Conservation (phyloP, 805 yeast species). For the Candida cerambycidarum region DNA sequence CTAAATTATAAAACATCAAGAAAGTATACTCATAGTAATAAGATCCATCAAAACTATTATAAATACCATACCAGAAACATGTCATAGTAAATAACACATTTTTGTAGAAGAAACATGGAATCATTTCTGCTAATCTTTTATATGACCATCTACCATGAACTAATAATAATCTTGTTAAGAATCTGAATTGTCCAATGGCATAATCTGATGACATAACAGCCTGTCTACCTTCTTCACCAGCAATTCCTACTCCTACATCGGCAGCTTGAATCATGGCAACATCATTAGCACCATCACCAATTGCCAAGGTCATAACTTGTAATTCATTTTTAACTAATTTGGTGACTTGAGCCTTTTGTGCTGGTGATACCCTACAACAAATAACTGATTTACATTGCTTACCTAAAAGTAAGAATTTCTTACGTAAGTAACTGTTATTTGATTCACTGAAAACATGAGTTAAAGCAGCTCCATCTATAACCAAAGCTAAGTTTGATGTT, state of each 20-base stretch:
- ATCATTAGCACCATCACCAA: slow-evolving; percentile 87
- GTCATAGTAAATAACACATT: slow-evolving; percentile 73
- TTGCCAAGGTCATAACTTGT: slow-evolving; percentile 74
- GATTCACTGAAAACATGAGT: slow-evolving; percentile 34
- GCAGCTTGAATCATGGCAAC: slow-evolving; percentile 89
- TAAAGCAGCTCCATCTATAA: slow-evolving; percentile 72
- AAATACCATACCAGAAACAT: slow-evolving; percentile 75
- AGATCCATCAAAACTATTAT: slow-evolving; percentile 68
- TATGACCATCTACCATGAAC: slow-evolving; percentile 89
- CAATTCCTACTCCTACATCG: slow-evolving; percentile 81
- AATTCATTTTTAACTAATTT: slow-evolving; percentile 60
- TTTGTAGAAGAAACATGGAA: slow-evolving; percentile 76
- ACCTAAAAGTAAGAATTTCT: slow-evolving; percentile 66
- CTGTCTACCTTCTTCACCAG: slow-evolving; percentile 84
- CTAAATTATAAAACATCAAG: slow-evolving; percentile 75
- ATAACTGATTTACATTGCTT: slow-evolving; percentile 76
- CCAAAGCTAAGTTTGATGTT: slow-evolving; percentile 52
- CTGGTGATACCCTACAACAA: slow-evolving; percentile 82
- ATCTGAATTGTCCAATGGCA: slow-evolving; percentile 79
- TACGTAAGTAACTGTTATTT: slow-evolving; percentile 19
- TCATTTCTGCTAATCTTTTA: slow-evolving; percentile 71
- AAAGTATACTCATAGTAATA: slow-evolving; percentile 76
- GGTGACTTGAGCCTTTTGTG: slow-evolving; percentile 79
- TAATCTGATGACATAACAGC: slow-evolving; percentile 87
- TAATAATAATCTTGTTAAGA: slow-evolving; percentile 58